Percentiles rank a stretch among this genome's conserved stretches.
Conservation (phyloP, 441 rosid species). For the Erodium texanum region DNA sequence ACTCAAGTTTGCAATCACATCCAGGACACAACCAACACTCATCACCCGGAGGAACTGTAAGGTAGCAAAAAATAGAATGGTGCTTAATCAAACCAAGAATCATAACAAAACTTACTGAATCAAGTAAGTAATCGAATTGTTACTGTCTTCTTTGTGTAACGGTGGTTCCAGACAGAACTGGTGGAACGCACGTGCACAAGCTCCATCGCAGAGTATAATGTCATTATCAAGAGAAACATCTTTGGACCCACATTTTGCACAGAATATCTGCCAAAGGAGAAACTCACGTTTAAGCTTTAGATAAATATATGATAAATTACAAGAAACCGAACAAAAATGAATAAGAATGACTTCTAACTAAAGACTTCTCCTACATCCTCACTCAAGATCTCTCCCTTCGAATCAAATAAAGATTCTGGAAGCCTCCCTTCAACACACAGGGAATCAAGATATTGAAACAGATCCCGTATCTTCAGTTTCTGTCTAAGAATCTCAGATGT, state of each 20-base stretch:
- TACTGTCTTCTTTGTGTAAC: slow-evolving; percentile 78
- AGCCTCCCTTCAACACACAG: slow-evolving; percentile 74
- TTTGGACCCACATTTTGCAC: slow-evolving; percentile 90
- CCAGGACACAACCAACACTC: slow-evolving; percentile 96
- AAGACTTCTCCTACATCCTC: slow-evolving; percentile 73
- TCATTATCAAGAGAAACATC: slow-evolving; percentile 69
- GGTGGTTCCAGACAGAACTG: slow-evolving; percentile 86
- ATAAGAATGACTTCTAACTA: background rate
- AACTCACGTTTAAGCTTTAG: background rate
- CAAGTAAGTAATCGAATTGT: slow-evolving; percentile 27
- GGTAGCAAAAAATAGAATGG: slow-evolving; percentile 12
- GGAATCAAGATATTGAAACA: slow-evolving; percentile 63
- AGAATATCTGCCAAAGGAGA: slow-evolving; percentile 63
- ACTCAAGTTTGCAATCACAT: slow-evolving; percentile 84
- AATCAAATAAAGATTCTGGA: slow-evolving; percentile 74
- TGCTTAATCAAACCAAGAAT: slow-evolving; percentile 8
- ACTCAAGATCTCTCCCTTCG: slow-evolving; percentile 80
- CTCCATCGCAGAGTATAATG: slow-evolving; percentile 81
- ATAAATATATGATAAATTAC: background rate
- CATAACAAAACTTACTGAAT: slow-evolving; percentile 7
- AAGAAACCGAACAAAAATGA: background rate
- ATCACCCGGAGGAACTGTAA: slow-evolving; percentile 86
- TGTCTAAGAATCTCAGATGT: slow-evolving; percentile 61
- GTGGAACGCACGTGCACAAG: slow-evolving; percentile 91
- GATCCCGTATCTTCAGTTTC: slow-evolving; percentile 72